These are phyloP conservation scores for Neonectria faginata DNA, from an alignment of 2,329 filamentous ascomycete genomes.

Conservation along the genomic window DNA sequence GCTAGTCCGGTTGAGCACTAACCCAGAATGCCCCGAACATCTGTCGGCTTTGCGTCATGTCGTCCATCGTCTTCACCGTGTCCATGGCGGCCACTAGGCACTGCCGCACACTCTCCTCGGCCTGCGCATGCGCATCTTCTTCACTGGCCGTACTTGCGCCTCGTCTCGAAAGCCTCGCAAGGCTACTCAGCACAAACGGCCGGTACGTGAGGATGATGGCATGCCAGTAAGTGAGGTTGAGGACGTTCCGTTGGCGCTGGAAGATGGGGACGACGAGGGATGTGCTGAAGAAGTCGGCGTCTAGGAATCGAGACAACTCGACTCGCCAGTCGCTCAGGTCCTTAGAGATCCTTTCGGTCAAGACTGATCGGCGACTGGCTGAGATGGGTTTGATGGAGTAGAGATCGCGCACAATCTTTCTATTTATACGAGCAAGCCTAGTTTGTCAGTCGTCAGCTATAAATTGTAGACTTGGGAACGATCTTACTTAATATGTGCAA, in stretches of 20 bases:
- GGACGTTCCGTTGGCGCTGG: conserved; percentile 55
- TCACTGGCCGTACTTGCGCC: conserved; percentile 8
- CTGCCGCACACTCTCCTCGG: conserved; percentile 36
- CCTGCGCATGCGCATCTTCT: conserved; percentile 22
- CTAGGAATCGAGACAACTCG: conserved; percentile 52
- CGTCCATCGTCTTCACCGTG: conserved; percentile 37
- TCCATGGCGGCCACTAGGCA: conserved; percentile 40
- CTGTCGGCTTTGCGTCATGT: conserved; percentile 39
- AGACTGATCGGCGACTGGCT: conserved; percentile 34
- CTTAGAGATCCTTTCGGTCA: conserved; percentile 47
- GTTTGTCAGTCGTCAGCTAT: background rate
- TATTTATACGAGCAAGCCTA: conserved; percentile 52
- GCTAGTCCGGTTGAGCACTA: background rate
- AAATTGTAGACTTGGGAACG: fast-evolving
- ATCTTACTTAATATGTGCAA: conserved; percentile 52
- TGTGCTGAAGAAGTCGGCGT: conserved; percentile 52
- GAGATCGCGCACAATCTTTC: conserved; percentile 50
- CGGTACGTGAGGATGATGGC: conserved; percentile 55
- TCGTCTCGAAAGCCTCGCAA: conserved; percentile 38
- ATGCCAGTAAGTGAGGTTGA: conserved; percentile 58
- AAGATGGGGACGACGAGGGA: conserved; percentile 54
- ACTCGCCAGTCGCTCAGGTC: conserved; percentile 51
- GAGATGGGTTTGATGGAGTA: conserved; percentile 53
- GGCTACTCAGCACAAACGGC: conserved; percentile 53
- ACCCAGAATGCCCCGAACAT: conserved; percentile 45